Evolutionary conservation across 2,329 filamentous ascomycete genomes (phyloP).

Genomic region (Fusarium cicatricum): DNA sequence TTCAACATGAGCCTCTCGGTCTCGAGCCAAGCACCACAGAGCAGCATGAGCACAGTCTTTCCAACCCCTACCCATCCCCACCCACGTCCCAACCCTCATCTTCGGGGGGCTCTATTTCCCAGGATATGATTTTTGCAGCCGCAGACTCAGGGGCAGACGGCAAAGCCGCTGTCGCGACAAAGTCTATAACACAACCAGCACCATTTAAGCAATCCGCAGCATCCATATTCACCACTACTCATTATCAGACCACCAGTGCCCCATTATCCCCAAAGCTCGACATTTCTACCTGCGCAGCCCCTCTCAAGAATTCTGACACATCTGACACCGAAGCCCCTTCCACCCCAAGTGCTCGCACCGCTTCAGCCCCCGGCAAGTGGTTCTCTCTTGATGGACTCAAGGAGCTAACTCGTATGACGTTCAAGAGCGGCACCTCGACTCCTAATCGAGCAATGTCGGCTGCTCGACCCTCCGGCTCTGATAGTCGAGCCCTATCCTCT

Average conservation of each 20-base stretch:
- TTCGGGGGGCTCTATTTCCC: conserved; percentile 44
- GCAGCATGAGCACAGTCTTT: conserved; percentile 36
- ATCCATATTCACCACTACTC: conserved; percentile 41
- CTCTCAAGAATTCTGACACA: conserved; percentile 30
- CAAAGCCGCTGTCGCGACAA: conserved; percentile 33
- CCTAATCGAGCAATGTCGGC: conserved; percentile 86
- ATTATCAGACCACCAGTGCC: conserved; percentile 37
- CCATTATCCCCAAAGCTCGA: conserved; percentile 34
- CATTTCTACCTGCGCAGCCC: conserved; percentile 30
- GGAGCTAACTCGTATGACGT: conserved; percentile 84
- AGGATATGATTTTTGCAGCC: conserved; percentile 38
- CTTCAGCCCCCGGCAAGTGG: conserved; percentile 59
- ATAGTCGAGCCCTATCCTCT: conserved; percentile 51
- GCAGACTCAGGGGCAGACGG: conserved; percentile 36
- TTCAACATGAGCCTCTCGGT: conserved; percentile 38
- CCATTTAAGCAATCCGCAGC: conserved; percentile 34
- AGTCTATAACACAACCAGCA: conserved; percentile 31
- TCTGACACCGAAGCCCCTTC: conserved; percentile 51
- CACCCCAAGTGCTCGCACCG: conserved; percentile 55
- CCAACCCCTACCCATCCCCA: conserved; percentile 63
- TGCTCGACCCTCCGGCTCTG: conserved; percentile 61
- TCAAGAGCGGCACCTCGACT: conserved; percentile 92
- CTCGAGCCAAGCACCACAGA: conserved; percentile 35
- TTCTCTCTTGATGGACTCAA: conserved; percentile 74
- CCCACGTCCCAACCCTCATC: conserved; percentile 60